phyloP scores from a whole-genome alignment of 768 basidiomycete genomes.

The Sporobolomyces pararoseus region DNA sequence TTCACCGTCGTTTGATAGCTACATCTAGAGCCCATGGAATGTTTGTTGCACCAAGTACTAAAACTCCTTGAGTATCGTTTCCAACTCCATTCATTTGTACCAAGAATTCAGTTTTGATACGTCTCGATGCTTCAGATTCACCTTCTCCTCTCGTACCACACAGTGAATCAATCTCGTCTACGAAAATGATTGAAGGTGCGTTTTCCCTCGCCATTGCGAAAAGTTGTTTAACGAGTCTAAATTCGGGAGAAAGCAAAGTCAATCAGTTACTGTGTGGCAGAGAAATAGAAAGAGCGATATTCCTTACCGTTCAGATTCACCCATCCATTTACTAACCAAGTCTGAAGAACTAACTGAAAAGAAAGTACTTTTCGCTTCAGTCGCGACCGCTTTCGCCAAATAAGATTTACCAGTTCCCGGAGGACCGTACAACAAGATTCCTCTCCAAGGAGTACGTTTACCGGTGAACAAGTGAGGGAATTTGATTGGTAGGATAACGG shows the following conservation, averaged over 20 bases:
- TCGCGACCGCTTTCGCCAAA: constrained; percentile 96
- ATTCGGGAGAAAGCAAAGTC: not conserved
- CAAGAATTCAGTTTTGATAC: constrained; percentile 87
- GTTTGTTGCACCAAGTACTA: constrained; percentile 95
- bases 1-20: constrained; percentile 78
- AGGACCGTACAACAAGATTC: constrained; percentile 92
- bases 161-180: constrained; percentile 96
- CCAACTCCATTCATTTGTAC: constrained; percentile 99
- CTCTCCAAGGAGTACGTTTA: constrained; percentile 94
- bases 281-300: not conserved
- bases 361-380: constrained; percentile 98
- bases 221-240: constrained; percentile 81
- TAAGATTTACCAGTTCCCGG: constrained; percentile 97
- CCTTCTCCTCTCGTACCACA: constrained; percentile 91
- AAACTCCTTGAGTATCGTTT: constrained; percentile 91
- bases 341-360: constrained; percentile 93
- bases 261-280: not conserved
- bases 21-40: constrained; percentile 98
- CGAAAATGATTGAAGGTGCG: constrained; percentile 97
- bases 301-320: constrained; percentile 87
- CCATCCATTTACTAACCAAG: constrained; percentile 98
- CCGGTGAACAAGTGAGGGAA: constrained; percentile 98
- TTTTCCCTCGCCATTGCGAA: constrained; percentile 93
- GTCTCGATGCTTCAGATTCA: constrained; percentile 93
- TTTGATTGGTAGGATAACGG: constrained; percentile 98